These are phyloP conservation scores for Lathyrus oleraceus DNA, from an alignment of 306 rosid genomes.

Conservation along the genomic window DNA sequence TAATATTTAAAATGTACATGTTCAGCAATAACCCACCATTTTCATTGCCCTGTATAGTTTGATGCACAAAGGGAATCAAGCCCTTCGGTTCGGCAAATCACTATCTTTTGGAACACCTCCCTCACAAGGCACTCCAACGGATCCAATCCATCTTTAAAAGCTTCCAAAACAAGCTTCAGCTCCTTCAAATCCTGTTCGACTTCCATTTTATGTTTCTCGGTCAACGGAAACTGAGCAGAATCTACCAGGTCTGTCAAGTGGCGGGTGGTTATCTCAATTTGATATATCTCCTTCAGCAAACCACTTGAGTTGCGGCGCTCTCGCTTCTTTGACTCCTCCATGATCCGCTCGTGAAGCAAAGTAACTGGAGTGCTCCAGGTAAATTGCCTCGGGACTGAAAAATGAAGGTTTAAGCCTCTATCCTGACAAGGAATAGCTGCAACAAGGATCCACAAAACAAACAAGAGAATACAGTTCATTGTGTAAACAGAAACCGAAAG, in stretches of 20 bases:
- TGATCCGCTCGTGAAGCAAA: slow-evolving; percentile 66
- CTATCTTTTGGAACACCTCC: slow-evolving; percentile 71
- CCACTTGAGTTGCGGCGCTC: slow-evolving; percentile 72
- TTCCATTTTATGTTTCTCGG: slow-evolving; percentile 65
- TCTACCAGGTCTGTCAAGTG: slow-evolving; percentile 73
- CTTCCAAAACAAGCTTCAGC: slow-evolving; percentile 55
- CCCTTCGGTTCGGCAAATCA: slow-evolving; percentile 76
- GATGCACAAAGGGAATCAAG: slow-evolving; percentile 66
- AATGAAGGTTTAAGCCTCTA: slow-evolving; percentile 68
- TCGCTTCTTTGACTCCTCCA: slow-evolving; percentile 79
- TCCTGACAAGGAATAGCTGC: slow-evolving; percentile 98
- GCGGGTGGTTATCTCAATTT: slow-evolving; percentile 62
- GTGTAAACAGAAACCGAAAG: slow-evolving; percentile 69
- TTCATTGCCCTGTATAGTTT: slow-evolving; percentile 43
- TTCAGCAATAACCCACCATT: slow-evolving; percentile 27
- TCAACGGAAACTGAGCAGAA: slow-evolving; percentile 71
- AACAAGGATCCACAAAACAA: slow-evolving; percentile 77
- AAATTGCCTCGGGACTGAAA: slow-evolving; percentile 65
- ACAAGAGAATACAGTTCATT: slow-evolving; percentile 68
- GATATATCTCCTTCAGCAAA: slow-evolving; percentile 85
- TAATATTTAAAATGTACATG: slow-evolving; percentile 42
- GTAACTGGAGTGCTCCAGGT: slow-evolving; percentile 64
- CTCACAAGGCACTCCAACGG: slow-evolving; percentile 79
- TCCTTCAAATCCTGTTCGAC: slow-evolving; percentile 58
- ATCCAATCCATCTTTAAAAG: slow-evolving; percentile 62